Base-by-base conservation (phyloP, 352 stramenopile genomes). In the Pythium aristosporum region DNA sequence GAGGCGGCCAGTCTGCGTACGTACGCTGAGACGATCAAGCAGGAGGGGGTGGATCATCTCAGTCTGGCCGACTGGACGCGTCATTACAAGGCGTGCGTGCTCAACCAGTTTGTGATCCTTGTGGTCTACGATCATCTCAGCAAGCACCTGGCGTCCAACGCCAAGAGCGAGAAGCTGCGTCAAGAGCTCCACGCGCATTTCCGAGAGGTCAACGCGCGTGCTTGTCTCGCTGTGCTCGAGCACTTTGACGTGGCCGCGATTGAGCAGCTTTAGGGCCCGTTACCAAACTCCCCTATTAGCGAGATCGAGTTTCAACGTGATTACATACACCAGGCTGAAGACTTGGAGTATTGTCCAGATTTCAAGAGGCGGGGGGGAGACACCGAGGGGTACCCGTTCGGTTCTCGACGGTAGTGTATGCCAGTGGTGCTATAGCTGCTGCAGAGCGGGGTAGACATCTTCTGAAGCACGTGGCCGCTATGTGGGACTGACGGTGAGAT, bases 21-120 rank as follows among this genome's bases (percentile, higher is more conserved):
- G 23, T 94, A 94, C 50, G 42, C 68, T 41, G 61, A 76, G 6
- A 57, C 61, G 9, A 69, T 88, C 30, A 47, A 43, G 1, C 36
- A 51, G 11, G 70, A 76, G 43, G 58, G 58, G 23, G 56, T 73
- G 23, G 39, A 49, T 10, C 32, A 63, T 0, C 37, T 85, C 23
- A 65, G 72, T 7, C 54, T 84, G 12, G 69, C 77, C 0, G 75
- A 89, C 25, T 76, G 86, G 65, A 68, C 57, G 64, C 65, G 25
- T 18, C 70, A 84, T 41, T 94, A 94, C 58, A 79, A 76, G 18
- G 12, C 82, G 20, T 91, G 81, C 55, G 73, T 89, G 44, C 68
- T 94, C 13, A 94, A 94, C 61, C 85, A 94, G 63, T 91, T 94
- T 48, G 52, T 90, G 32, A 94, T 91, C 58, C 77, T 94, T 48